Percentiles rank a stretch among this genome's conserved stretches.
phyloP scores from a whole-genome alignment of 805 yeast genomes.

The Metschnikowia drakensbergensis region DNA sequence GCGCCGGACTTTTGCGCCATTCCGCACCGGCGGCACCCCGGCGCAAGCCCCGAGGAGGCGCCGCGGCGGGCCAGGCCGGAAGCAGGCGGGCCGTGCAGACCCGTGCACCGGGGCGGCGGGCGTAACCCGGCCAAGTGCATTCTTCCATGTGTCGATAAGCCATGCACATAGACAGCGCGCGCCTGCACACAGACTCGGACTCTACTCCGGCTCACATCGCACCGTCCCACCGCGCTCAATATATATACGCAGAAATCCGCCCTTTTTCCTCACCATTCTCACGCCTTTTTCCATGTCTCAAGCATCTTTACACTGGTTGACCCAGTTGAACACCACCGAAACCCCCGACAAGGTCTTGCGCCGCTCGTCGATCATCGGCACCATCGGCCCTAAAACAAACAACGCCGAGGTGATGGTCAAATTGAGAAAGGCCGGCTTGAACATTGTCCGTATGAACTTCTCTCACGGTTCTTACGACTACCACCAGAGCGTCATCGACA shows the following conservation, averaged over 20 bases:
- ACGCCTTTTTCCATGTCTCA: slow-evolving; percentile 30
- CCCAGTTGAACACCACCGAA: slow-evolving; percentile 65
- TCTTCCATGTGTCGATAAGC: neutral
- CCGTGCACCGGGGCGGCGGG: neutral
- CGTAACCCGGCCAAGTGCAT: slow-evolving; percentile 1
- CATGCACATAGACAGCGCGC: neutral
- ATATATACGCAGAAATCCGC: slow-evolving; percentile 13
- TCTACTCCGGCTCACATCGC: slow-evolving; percentile 28
- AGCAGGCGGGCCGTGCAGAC: too few species aligned
- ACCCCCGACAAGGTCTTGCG: slow-evolving; percentile 79
- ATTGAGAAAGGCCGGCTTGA: slow-evolving; percentile 94
- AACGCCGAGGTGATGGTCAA: slow-evolving; percentile 75
- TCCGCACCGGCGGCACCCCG: too few species aligned
- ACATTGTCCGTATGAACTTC: slow-evolving; percentile 98
- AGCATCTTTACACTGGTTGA: slow-evolving; percentile 72
- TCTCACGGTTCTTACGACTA: slow-evolving; percentile 97
- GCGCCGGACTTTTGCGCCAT: too few species aligned
- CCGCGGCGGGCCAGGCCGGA: too few species aligned
- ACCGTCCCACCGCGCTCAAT: slow-evolving; percentile 17
- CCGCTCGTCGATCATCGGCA: slow-evolving; percentile 96
- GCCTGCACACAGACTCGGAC: slow-evolving; percentile 14
- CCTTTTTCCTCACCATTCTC: slow-evolving; percentile 6
- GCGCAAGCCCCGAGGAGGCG: too few species aligned
- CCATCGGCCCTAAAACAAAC: slow-evolving; percentile 98
- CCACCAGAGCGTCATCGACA: slow-evolving; percentile 95